These are phyloP conservation scores for Papilionanthe hybrid DNA, from an alignment of 116 monocot genomes.

Conservation along the genomic window DNA sequence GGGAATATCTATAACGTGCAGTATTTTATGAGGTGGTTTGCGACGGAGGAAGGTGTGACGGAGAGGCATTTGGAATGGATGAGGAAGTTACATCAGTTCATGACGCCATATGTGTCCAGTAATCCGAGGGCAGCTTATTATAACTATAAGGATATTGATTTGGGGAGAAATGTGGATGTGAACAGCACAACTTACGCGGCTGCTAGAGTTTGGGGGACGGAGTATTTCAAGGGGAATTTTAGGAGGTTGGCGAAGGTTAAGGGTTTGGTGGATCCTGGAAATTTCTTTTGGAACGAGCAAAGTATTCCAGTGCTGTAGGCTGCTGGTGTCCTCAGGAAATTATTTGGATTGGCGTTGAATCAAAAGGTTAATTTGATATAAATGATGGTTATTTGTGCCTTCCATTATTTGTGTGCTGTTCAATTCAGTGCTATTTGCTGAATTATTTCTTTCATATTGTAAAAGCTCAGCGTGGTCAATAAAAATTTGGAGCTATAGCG, in stretches of 20 bases:
- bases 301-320: slow-evolving; percentile 17
- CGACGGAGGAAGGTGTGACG: not conserved
- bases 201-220: slow-evolving; percentile 28
- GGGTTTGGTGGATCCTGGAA: slow-evolving; percentile 25
- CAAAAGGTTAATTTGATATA: too few relatives aligned
- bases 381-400: too few relatives aligned
- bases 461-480: too few relatives aligned
- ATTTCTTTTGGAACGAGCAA: slow-evolving; percentile 40
- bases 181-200: slow-evolving; percentile 9
- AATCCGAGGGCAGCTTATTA: slow-evolving; percentile 52
- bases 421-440: too few relatives aligned
- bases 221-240: slow-evolving; percentile 34
- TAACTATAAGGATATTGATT: slow-evolving; percentile 46
- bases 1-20: slow-evolving; percentile 38
- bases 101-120: slow-evolving; percentile 29
- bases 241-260: slow-evolving; percentile 28
- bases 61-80: slow-evolving; percentile 37
- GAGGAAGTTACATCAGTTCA: slow-evolving; percentile 26
- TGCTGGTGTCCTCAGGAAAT: not conserved
- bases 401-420: too few relatives aligned
- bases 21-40: slow-evolving; percentile 31
- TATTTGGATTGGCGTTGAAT: too few relatives aligned
- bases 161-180: slow-evolving; percentile 21
- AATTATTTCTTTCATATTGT: too few relatives aligned
- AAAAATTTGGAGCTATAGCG: too few relatives aligned